Conservation (phyloP, 2,329 filamentous ascomycete genomes). For the Pseudogymnoascus sp. region DNA sequence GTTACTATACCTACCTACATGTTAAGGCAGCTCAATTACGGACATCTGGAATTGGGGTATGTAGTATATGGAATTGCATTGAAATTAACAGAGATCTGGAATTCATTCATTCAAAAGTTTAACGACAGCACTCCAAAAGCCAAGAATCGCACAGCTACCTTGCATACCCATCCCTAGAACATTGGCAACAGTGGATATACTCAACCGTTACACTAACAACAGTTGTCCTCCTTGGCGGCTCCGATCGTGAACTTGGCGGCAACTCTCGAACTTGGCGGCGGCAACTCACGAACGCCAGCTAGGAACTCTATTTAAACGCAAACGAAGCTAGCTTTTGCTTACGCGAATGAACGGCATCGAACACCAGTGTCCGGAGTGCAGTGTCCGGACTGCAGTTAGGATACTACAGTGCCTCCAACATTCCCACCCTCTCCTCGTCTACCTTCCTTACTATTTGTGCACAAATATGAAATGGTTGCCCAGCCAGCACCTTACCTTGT, state of each 20-base stretch:
- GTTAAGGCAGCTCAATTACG: not conserved
- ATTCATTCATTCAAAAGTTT: not conserved
- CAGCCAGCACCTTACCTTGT: not conserved
- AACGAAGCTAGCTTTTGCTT: not conserved
- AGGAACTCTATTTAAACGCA: not conserved
- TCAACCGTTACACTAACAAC: not conserved
- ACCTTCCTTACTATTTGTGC: no score
- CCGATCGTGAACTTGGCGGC: not conserved
- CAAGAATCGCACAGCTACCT: not conserved
- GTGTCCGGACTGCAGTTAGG: not conserved
- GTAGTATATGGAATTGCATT: not conserved
- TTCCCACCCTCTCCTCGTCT: not conserved
- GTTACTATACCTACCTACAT: no score
- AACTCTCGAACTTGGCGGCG: not conserved
- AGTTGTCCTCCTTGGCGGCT: not conserved
- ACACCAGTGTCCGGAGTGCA: not conserved
- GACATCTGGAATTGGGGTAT: not conserved
- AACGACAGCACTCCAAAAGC: not conserved
- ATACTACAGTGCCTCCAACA: not conserved
- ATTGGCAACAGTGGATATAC: not conserved
- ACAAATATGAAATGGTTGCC: not conserved
- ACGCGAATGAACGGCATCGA: no score
- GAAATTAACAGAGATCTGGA: not conserved
- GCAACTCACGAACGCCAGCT: not conserved
- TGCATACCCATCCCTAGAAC: not conserved